Evolutionary conservation across 2,329 filamentous ascomycete species (phyloP), one percentile per base, ranked within the genome.

Genomic region (Aspergillus sp.): DNA sequence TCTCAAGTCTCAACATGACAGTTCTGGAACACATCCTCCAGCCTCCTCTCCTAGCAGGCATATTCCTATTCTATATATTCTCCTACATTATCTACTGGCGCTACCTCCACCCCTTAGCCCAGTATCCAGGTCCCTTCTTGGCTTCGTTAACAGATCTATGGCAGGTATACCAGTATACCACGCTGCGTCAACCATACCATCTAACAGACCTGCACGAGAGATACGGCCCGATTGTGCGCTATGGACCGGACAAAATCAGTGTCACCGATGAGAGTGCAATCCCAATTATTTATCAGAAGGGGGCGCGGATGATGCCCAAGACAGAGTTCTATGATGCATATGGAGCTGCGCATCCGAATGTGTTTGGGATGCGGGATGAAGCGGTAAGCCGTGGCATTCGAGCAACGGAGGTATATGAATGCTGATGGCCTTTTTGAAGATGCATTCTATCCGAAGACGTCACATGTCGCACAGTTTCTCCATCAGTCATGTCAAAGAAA

Each of bases 281-380:
- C 26, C 52, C 54, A 32, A 19, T 48, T 3, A 54, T 66, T 5
- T 65, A 63, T 41, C 58, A 65, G 36, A 60, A 57, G 33, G 53
- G 54, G 40, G 57, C 52, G 4, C 48, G 52, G 7, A 44, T 40
- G 9, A 61, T 66, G 56, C 61, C 60, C 3, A 67, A 67, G 50
- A 64, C 59, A 0, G 58, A 65, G 35, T 65, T 66, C 44, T 67
- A 66, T 43, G 60, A 67, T 54, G 64, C 58, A 2, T 68, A 57
- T 43, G 58, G 56, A 1, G 53, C 58, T 1, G 49, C 52, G 5
- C 55, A 59, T 45, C 62, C 65, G 1, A 67, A 67, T 49, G 52
- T 67, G 0, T 67, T 66, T 48, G 62, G 62, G 2, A 65, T 57
- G 53, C 46, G 61, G 28, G 59, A 67, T 51, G 62, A 63, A 45